Evolutionary conservation across 2,329 filamentous ascomycete species (phyloP).

Genomic region (Magnaporthiopsis rhizophila): DNA sequence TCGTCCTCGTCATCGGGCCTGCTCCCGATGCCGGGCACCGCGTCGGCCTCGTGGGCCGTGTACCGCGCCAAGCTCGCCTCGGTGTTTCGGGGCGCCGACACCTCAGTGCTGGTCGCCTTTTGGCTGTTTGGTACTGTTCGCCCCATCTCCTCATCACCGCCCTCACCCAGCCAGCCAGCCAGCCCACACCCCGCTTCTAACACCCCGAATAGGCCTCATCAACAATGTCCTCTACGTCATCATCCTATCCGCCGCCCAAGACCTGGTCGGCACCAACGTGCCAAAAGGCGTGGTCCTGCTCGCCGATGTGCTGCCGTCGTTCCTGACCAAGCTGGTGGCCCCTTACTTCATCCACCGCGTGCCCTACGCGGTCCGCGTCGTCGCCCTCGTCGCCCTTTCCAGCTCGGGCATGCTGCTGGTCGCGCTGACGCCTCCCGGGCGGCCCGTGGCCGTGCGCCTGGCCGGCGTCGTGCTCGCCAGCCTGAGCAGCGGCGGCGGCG

Average conservation of each 20-base stretch:
- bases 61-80: conserved; percentile 59
- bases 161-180: too few relatives aligned
- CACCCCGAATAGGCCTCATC: conserved; percentile 58
- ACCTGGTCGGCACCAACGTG: conserved; percentile 78
- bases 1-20: conserved; percentile 36
- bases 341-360: conserved; percentile 91
- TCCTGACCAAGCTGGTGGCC: conserved; percentile 77
- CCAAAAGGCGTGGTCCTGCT: conserved; percentile 91
- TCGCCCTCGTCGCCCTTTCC: conserved; percentile 68
- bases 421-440: conserved; percentile 62
- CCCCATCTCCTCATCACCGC: background rate
- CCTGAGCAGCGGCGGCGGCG: conserved; percentile 76
- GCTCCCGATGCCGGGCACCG: conserved; percentile 49
- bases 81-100: conserved; percentile 60
- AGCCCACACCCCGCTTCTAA: too few relatives aligned
- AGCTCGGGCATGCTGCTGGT: conserved; percentile 84
- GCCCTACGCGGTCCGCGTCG: conserved; percentile 68
- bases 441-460: conserved; percentile 66
- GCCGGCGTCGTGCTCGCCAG: conserved; percentile 78
- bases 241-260: conserved; percentile 88
- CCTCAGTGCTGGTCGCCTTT: conserved; percentile 69
- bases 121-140: conserved; percentile 76
- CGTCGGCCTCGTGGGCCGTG: conserved; percentile 62
- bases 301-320: conserved; percentile 84
- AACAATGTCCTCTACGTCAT: conserved; percentile 98